Evolutionary conservation across 768 basidiomycete genomes (phyloP), one percentile per base, ranked within the genome.

Genomic region (Candolleomyces aberdarensis): DNA sequence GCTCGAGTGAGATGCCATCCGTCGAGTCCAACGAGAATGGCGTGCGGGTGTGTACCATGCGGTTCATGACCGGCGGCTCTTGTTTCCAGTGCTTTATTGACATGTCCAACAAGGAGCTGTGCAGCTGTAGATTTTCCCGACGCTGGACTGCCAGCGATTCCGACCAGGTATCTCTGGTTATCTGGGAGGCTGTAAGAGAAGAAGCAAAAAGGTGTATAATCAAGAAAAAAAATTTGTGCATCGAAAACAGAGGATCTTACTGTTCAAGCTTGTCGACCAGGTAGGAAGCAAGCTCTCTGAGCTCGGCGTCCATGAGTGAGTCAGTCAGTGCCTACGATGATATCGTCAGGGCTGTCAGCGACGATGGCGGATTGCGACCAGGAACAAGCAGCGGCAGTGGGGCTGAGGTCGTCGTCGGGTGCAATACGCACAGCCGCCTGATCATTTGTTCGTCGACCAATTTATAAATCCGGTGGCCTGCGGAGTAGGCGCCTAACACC

Each of bases 1-100:
- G 85, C 82, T 22, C 93, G 85, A 17, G 91, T 83, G 61, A 90
- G 80, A 71, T 98, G 96, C 94, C 94, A 98, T 11, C 96, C 96
- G 69, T 98, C 96, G 43, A 94, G 78, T 7, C 90, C 85, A 10
- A 97, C 83, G 47, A 93, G 81, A 36, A 90, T 78, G 5, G 87
- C 91, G 15, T 71, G 61, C 31, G 63, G 70, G 13, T 7, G 36
- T 36, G 44, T 59, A 62, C 22, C 31, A 32, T 61, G 31, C 0
- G 62, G 47, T 39, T 40, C 19, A 11, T 8, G 44, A 39, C 32
- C 40, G 14, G n/a, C 50, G 40, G 57, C 36, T 5, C 11, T 36
- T 11, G 11, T 52, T 36, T 32, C 62, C 56, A 82, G 74, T 22
- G 82, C 66, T 0, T 67, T 58, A 66, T 93, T 92, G 62, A 84